Conservation (phyloP, 257 asterid genomes). For the Plantago ovata region DNA sequence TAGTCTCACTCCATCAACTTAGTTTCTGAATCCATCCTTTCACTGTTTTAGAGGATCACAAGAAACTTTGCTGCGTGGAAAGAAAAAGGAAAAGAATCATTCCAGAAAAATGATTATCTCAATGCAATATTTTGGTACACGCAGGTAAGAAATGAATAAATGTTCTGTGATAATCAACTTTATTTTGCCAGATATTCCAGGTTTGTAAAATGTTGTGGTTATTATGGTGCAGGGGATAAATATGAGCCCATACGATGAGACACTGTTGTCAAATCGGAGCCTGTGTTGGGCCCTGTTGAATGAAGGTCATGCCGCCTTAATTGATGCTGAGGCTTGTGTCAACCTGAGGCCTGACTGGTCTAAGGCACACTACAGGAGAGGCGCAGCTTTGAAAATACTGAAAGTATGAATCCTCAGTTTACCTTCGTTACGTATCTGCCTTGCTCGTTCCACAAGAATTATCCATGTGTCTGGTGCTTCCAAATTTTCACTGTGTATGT, state of each 20-base stretch:
- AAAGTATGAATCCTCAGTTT: slow-evolving; percentile 9
- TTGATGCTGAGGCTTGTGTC: slow-evolving; percentile 31
- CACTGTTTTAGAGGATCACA: slow-evolving; percentile 5
- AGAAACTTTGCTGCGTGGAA: slow-evolving; percentile 6
- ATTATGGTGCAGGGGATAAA: slow-evolving; percentile 7
- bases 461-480: too few species aligned
- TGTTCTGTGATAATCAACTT: background rate
- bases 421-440: too few species aligned
- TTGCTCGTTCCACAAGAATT: too few species aligned
- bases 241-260: slow-evolving; percentile 10
- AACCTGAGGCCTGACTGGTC: slow-evolving; percentile 21
- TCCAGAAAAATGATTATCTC: slow-evolving; percentile 9
- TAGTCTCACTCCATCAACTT: background rate
- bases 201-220: background rate
- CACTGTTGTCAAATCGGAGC: slow-evolving; percentile 18
- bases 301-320: slow-evolving; percentile 11
- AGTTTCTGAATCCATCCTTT: background rate
- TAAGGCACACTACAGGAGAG: slow-evolving; percentile 30
- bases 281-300: slow-evolving; percentile 15
- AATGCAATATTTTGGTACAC: slow-evolving; percentile 12
- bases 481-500: too few species aligned
- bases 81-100: slow-evolving; percentile 16
- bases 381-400: slow-evolving; percentile 29
- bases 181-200: background rate
- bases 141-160: background rate